Conservation (phyloP, 768 basidiomycete genomes). For the Lentinula aciculospora region DNA sequence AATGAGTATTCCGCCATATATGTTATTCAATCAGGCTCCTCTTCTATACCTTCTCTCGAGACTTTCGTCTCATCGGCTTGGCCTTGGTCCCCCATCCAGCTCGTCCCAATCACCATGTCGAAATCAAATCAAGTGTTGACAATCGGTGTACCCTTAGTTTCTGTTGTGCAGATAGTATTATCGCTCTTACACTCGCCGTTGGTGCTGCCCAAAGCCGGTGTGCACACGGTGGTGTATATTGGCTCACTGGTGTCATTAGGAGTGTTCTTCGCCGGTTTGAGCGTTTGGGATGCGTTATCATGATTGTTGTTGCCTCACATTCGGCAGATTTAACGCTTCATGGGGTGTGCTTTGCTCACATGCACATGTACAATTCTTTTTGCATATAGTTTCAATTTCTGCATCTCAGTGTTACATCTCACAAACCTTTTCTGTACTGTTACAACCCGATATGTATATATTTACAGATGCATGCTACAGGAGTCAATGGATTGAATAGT, state of each 20-base stretch:
- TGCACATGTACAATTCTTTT: background rate
- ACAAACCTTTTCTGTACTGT: background rate
- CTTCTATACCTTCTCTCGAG: background rate
- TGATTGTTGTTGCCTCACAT: conserved; percentile 12
- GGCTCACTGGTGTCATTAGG: conserved; percentile 62
- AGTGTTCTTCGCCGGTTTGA: conserved; percentile 67
- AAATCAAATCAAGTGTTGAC: conserved; percentile 20
- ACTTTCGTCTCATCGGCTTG: background rate
- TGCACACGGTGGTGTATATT: conserved; percentile 72
- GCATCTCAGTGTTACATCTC: too few species aligned
- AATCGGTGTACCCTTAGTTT: conserved; percentile 28
- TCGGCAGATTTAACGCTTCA: background rate
- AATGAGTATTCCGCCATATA: background rate
- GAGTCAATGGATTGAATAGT: background rate
- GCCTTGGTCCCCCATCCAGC: conserved; percentile 4
- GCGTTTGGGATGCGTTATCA: conserved; percentile 64
- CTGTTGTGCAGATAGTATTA: conserved; percentile 48
- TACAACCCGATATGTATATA: background rate
- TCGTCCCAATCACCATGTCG: background rate
- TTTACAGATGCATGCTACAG: background rate
- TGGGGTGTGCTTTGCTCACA: background rate
- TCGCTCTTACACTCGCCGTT: conserved; percentile 61
- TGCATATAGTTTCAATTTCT: too few species aligned
- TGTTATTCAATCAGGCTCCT: background rate
- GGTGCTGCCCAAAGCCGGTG: conserved; percentile 65